phyloP scores from a whole-genome alignment of 768 basidiomycete species.

The Serendipita vermifera region DNA sequence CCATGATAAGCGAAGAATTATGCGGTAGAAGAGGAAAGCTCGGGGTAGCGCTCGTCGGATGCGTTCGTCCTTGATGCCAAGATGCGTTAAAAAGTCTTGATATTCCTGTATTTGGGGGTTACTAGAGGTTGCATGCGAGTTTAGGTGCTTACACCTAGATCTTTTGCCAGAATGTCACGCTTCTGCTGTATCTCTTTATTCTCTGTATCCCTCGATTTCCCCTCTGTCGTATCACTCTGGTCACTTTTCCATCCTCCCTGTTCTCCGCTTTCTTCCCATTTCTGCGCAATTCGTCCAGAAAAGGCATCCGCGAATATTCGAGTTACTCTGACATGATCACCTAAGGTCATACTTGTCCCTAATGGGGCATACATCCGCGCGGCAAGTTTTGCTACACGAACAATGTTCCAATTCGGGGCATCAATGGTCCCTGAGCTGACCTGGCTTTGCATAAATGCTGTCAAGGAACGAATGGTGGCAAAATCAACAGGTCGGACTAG shows the following conservation, averaged over 20 bases:
- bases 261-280: constrained; percentile 18
- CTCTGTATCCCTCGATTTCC: background rate
- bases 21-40: constrained; percentile 44
- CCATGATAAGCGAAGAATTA: constrained; percentile 54
- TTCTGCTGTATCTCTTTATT: constrained; percentile 11
- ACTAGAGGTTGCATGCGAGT: background rate
- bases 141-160: constrained; percentile 57
- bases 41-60: constrained; percentile 51
- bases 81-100: constrained; percentile 53
- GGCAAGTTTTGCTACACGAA: constrained; percentile 64
- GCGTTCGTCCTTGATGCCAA: constrained; percentile 77
- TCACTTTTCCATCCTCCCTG: constrained; percentile 9
- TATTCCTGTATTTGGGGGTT: constrained; percentile 36
- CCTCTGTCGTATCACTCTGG: background rate
- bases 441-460: constrained; percentile 47
- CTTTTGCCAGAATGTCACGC: constrained; percentile 26
- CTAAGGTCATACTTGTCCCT: constrained; percentile 75
- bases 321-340: constrained; percentile 68
- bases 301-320: constrained; percentile 67
- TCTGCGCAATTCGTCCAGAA: constrained; percentile 31
- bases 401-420: constrained; percentile 71
- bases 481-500: constrained; percentile 56
- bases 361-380: constrained; percentile 73
- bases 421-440: constrained; percentile 71
- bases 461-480: constrained; percentile 43